Evolutionary conservation across 73 alveolate genomes (phyloP), one percentile per base, ranked within the genome.

Genomic region (Uronychia setigera): DNA sequence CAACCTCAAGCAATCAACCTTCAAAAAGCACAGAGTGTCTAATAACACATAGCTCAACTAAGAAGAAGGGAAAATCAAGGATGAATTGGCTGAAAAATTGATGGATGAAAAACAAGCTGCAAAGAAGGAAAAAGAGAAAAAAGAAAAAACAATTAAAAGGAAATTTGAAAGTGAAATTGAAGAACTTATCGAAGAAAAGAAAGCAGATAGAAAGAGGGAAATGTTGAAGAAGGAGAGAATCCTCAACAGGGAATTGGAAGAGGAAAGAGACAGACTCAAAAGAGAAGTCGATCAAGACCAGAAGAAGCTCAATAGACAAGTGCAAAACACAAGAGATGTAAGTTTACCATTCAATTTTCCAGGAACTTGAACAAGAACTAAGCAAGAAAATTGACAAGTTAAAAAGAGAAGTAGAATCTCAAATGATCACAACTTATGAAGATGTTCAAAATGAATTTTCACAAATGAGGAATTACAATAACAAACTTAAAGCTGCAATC

Each of bases 61-160:
- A 11, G 67, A 46, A 46, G 67, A 46, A 46, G 67, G 19, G 67
- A 46, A 46, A 19, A 46, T 46, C 67, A 46, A 46, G 67, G 5
- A 5, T 5, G 67, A 46, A 46, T 19, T 46, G 67, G 67, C 19
- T 11, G 79, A 28, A 11, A n/a, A 25, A 32, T 60, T 78, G 31
- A 27, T 32, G 0, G 77, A 29, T 0, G 46, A 1, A 5, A 86
- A 32, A 59, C 78, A 31, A 31, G 87, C 78, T 27, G 58, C 27
- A 31, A 86, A 86, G 60, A 78, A 74, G 58, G 82, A 79, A 26
- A 86, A 78, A 1, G 92, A 86, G 59, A 9, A 25, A 5, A 79
- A 78, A 33, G 67, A 33, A 74, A 81, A 79, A 33, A 27, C 26
- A 31, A 31, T 59, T n/a, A 86, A 32, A 75, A 86, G 60, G 83